Base-by-base conservation (phyloP, 495 filamentous ascomycete genomes). In the Hypoxylon lenormandii region DNA sequence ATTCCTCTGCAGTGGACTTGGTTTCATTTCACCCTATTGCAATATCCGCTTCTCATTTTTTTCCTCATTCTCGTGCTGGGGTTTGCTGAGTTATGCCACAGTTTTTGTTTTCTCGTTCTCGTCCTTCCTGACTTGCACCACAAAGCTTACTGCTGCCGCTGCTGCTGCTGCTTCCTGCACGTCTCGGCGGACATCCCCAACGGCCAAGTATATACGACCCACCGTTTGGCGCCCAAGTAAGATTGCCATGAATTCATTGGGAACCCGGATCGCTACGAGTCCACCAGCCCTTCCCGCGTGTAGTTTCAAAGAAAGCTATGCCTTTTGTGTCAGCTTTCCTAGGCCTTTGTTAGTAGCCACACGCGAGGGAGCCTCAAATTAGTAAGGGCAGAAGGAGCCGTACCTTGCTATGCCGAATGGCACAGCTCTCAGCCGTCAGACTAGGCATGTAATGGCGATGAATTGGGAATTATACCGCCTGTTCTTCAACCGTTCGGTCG, bases 101-200 rank as follows among this genome's bases (percentile, higher is more conserved):
- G 50, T 36, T 18, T 13, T 13, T n/a, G n/a, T 57, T 62, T 50
- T 59, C 37, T 66, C 47, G 40, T 66, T 71, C 68, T 62, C 68
- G 60, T 61, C 62, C 55, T 43, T 66, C 57, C 57, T 66, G 58
- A 63, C 53, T 56, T 66, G 63, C 58, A 60, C 51, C 59, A 61
- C 30, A 58, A 63, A 72, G 69, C 67, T 71, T 69, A 72, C 52
- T 62, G 57, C 4, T 43, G 64, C 46, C 56, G 62, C 64, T 72
- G 67, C 67, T 43, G 64, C 46, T 60, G 62, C 64, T 72, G 67
- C 67, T 46, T 60, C 58, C 64, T 72, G 67, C 67, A 65, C 66
- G 42, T 63, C 49, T 66, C 57, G 62, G 59, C 74, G 74, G 74
- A 76, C 74, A 76, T 76, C 74, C 74, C 74, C 74, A 76, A 76